Base-by-base conservation (phyloP, 2,329 filamentous ascomycete species). In the Alternaria atra region DNA sequence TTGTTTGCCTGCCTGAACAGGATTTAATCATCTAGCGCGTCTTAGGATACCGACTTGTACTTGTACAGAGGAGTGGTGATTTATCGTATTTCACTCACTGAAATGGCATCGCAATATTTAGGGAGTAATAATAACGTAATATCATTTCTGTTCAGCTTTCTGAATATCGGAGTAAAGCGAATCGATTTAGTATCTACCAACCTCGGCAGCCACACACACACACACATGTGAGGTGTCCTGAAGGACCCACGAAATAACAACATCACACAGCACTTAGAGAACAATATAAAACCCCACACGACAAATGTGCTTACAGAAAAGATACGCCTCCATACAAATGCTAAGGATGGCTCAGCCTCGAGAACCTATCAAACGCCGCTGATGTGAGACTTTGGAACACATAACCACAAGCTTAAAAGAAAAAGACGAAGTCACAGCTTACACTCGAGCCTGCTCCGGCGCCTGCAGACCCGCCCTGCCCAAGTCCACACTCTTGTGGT, bases 401-500 rank as follows among this genome's bases (percentile, higher is more conserved):
- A 40, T 40, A 10, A 15, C 15, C 46, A 58, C 37, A 8, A 12
- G 23, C 30, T 12, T 6, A 32, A 51, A 30, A 27, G 2, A 9
- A 54, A 15, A 47, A 10, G n/a, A 52, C 4, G 13, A 35, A 9
- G 30, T 23, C 30, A 50, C 20, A 17, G 20, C 30, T 50, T 27
- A 50, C 9, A 10, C 46, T 50, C 2, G 7, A 27, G 27, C 27
- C 39, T 58, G 27, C 15, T n/a, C 46, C 10, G 15, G 42, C 17
- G 20, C 50, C 10, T 34, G 42, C 27, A 34, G 25, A 13, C 15
- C 34, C 55, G 44, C 23, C 27, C 17, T 52, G 8, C 51, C 30
- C 34, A 60, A 37, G 53, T 67, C 64, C 13, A 64, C 55, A 29
- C 52, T 60, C 39, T 54, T 65, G 20, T 65, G 66, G 43, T 60